Conservation (phyloP, 2,329 filamentous ascomycete genomes). For the Mollisiaceae sp. region DNA sequence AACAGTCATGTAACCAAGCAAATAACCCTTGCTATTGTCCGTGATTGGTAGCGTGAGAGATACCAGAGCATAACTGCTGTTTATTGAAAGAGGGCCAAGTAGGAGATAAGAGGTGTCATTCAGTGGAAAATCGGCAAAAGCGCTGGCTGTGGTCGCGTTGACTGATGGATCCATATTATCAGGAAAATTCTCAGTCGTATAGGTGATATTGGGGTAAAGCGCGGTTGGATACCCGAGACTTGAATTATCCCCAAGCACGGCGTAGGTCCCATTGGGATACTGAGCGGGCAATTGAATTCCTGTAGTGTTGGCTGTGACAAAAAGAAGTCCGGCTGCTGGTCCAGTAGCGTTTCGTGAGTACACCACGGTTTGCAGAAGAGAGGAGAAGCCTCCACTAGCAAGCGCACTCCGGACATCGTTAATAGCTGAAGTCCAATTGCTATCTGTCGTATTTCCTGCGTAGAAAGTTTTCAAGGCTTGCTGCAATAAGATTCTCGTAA, state of each 20-base stretch:
- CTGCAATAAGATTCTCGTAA: constrained; percentile 68
- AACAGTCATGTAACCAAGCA: constrained; percentile 84
- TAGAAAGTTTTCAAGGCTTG: constrained; percentile 58
- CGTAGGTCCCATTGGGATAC: constrained; percentile 58
- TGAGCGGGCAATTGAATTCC: constrained; percentile 65
- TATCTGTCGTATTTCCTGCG: constrained; percentile 56
- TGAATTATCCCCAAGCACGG: constrained; percentile 63
- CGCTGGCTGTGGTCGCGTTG: constrained; percentile 33
- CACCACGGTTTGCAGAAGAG: constrained; percentile 73
- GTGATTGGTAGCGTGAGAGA: constrained; percentile 83
- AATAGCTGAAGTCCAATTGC: constrained; percentile 65
- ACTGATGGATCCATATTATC: constrained; percentile 37
- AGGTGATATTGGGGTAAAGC: constrained; percentile 82
- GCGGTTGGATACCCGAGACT: constrained; percentile 70
- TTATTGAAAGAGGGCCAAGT: constrained; percentile 61
- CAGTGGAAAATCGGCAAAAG: constrained; percentile 45
- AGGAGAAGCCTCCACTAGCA: constrained; percentile 53
- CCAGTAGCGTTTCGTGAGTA: constrained; percentile 72
- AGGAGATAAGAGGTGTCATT: constrained; percentile 64
- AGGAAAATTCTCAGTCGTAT: constrained; percentile 43
- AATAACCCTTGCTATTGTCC: constrained; percentile 65
- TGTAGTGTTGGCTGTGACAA: constrained; percentile 60
- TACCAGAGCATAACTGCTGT: constrained; percentile 74
- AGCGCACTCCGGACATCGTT: constrained; percentile 76
- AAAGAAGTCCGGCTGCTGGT: constrained; percentile 61